Conservation (phyloP, 2,329 filamentous ascomycete genomes). For the Fusarium sp. region DNA sequence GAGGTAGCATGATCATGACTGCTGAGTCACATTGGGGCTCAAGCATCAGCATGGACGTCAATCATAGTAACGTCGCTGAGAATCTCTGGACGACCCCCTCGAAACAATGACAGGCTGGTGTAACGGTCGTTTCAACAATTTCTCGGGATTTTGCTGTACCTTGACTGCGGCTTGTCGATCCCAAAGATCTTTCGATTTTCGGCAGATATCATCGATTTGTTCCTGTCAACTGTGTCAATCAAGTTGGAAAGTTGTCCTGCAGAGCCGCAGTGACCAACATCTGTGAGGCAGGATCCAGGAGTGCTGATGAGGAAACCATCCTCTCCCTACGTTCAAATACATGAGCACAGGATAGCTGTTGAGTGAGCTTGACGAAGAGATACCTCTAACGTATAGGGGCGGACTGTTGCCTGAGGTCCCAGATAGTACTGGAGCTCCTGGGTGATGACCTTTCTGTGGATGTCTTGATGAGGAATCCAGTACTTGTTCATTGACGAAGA, state of each 20-base stretch:
- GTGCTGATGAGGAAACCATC: constrained; percentile 71
- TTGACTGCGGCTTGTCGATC: constrained; percentile 65
- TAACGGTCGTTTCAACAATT: constrained; percentile 65
- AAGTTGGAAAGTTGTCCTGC: constrained; percentile 4
- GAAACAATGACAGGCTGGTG: constrained; percentile 66
- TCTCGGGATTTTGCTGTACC: constrained; percentile 58
- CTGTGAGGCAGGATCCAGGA: constrained; percentile 67
- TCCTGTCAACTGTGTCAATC: constrained; percentile 56
- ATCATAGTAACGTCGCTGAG: constrained; percentile 45
- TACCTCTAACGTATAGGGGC: constrained; percentile 68
- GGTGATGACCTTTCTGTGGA: constrained; percentile 70
- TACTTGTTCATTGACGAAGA: constrained; percentile 63
- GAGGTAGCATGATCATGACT: constrained; percentile 9
- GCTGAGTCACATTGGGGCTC: constrained; percentile 22
- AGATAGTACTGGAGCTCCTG: constrained; percentile 69
- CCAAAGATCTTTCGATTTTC: constrained; percentile 69
- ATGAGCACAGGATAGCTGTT: constrained; percentile 39
- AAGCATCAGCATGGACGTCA: constrained; percentile 42
- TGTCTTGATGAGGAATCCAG: constrained; percentile 70
- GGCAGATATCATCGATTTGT: constrained; percentile 72
- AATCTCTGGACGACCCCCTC: constrained; percentile 42
- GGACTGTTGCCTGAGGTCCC: constrained; percentile 67
- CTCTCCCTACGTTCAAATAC: constrained; percentile 60
- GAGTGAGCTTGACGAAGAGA: constrained; percentile 41
- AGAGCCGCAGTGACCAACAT: constrained; percentile 58